phyloP scores from a whole-genome alignment of 75 land plant genomes.

The Cunninghamia lanceolata region DNA sequence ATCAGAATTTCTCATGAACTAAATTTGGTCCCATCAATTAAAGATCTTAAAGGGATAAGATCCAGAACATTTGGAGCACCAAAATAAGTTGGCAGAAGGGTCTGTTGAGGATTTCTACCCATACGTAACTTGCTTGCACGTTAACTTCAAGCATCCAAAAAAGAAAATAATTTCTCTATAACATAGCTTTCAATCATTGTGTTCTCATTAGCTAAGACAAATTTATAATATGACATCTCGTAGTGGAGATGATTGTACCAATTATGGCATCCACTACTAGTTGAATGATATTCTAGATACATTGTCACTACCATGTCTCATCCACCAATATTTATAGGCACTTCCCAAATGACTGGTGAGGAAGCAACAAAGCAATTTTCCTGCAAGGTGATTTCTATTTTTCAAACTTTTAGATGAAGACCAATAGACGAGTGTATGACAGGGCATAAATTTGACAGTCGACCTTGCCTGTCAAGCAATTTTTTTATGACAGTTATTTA shows the following conservation, averaged over 20 bases:
- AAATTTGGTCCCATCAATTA: conserved; percentile 82
- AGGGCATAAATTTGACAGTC: too few relatives aligned
- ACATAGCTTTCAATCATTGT: conserved; percentile 90
- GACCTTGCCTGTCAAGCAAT: too few relatives aligned
- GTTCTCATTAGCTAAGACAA: conserved; percentile 96
- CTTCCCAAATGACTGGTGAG: conserved; percentile 94
- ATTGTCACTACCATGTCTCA: conserved; percentile 45
- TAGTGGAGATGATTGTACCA: conserved; percentile 96
- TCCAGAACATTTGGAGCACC: conserved; percentile 96
- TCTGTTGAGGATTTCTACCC: too few relatives aligned
- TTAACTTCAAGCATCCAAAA: conserved; percentile 80
- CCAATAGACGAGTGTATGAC: conserved; percentile 89
- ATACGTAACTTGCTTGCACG: too few relatives aligned
- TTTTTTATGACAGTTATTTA: too few relatives aligned
- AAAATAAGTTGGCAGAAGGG: conserved; percentile 93
- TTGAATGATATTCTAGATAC: conserved; percentile 66
- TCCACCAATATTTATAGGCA: conserved; percentile 92
- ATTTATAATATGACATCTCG: conserved; percentile 97
- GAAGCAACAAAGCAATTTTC: conserved; percentile 51
- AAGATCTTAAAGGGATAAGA: conserved; percentile 87
- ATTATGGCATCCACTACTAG: conserved; percentile 26
- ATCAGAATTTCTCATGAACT: conserved; percentile 61
- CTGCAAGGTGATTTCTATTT: conserved; percentile 60
- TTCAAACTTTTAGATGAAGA: conserved; percentile 87
- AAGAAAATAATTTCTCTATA: conserved; percentile 92